Conservation (phyloP, 495 filamentous ascomycete genomes). For the Daldinia grandis region DNA sequence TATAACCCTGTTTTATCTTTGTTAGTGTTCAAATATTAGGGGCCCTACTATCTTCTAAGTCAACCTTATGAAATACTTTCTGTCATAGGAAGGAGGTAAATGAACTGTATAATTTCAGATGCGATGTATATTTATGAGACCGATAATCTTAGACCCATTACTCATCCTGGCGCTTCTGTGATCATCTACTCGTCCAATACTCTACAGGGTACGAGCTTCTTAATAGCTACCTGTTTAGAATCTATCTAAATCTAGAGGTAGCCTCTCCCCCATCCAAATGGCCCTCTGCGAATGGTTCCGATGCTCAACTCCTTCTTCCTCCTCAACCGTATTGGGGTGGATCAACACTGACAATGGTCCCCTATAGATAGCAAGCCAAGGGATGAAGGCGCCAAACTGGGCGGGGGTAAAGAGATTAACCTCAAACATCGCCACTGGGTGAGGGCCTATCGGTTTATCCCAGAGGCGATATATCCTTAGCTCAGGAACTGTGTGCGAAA, state of each 20-base stretch:
- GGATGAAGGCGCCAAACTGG: slow-evolving; percentile 87
- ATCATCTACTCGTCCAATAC: background rate
- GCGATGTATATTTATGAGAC: too few species aligned
- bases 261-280: slow-evolving; percentile 82
- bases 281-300: slow-evolving; percentile 77
- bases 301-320: slow-evolving; percentile 57
- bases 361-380: slow-evolving; percentile 84
- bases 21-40: too few species aligned
- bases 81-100: too few species aligned
- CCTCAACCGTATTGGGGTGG: slow-evolving; percentile 77
- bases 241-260: slow-evolving; percentile 71
- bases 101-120: too few species aligned
- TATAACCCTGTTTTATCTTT: too few species aligned
- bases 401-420: slow-evolving; percentile 86
- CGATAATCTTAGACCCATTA: too few species aligned
- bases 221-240: slow-evolving; percentile 53
- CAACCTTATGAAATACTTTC: too few species aligned
- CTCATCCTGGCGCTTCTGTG: too few species aligned
- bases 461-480: slow-evolving; percentile 82
- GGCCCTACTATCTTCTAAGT: too few species aligned
- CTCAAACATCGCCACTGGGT: slow-evolving; percentile 89
- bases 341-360: slow-evolving; percentile 82
- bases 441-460: slow-evolving; percentile 81
- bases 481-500: slow-evolving; percentile 71
- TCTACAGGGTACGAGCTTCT: background rate